phyloP scores from a whole-genome alignment of 2,329 filamentous ascomycete genomes.

The Exophiala sp. region DNA sequence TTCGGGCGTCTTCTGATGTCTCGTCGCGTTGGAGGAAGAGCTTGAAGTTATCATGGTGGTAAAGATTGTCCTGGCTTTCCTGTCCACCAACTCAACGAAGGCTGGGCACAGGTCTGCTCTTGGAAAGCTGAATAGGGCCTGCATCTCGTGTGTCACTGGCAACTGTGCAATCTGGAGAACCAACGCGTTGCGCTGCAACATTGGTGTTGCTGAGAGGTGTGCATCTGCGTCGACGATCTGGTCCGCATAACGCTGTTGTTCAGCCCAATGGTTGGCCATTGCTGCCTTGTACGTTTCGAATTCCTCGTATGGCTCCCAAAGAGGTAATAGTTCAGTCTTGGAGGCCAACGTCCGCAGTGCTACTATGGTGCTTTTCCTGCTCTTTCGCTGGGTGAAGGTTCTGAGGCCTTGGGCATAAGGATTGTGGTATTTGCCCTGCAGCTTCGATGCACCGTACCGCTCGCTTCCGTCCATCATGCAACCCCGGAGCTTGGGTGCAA shows the following conservation, averaged over 20 bases:
- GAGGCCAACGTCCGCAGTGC: not conserved
- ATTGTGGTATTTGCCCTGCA: slow-evolving; percentile 17
- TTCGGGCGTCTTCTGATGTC: not conserved
- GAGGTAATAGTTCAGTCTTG: not conserved
- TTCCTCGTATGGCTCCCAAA: slow-evolving; percentile 6
- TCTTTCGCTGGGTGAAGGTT: not conserved
- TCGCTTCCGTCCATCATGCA: slow-evolving; percentile 12
- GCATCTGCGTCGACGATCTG: slow-evolving; percentile 8
- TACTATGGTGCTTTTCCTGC: not conserved
- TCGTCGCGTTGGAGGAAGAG: no score
- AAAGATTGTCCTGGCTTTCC: not conserved
- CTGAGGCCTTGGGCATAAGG: slow-evolving; percentile 5
- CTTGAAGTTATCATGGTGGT: no score
- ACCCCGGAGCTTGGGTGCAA: slow-evolving; percentile 8
- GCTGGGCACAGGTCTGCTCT: not conserved
- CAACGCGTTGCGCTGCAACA: not conserved
- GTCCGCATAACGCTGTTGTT: not conserved
- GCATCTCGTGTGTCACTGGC: not conserved
- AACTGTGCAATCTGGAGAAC: slow-evolving; percentile 9
- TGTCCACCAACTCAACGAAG: slow-evolving; percentile 3
- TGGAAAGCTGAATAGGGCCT: slow-evolving; percentile 9
- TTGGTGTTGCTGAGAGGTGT: not conserved
- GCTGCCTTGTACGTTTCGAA: slow-evolving; percentile 1
- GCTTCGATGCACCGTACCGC: slow-evolving; percentile 9
- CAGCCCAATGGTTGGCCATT: slow-evolving; percentile 7